Evolutionary conservation across 306 rosid species (phyloP).

Genomic region (Medicago arabica): DNA sequence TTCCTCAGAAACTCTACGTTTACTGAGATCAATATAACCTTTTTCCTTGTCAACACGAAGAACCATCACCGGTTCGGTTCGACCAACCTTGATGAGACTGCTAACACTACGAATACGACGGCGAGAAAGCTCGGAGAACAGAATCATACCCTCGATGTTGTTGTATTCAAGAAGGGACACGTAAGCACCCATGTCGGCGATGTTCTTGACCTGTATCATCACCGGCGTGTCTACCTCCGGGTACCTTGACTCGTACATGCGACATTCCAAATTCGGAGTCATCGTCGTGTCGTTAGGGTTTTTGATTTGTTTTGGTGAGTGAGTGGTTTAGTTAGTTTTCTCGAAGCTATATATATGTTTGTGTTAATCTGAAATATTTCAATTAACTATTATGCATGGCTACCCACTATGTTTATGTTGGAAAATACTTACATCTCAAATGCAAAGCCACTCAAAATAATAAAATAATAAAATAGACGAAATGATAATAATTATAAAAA

Average conservation of each 20-base stretch:
- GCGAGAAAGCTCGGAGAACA: constrained; percentile 96
- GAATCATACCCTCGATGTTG: constrained; percentile 96
- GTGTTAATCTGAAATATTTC: no score
- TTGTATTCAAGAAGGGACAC: constrained; percentile 94
- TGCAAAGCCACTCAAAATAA: no score
- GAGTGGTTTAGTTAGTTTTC: no score
- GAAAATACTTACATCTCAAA: no score
- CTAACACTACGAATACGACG: constrained; percentile 97
- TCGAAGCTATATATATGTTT: no score
- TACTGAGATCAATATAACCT: constrained; percentile 96
- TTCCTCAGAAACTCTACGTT: constrained; percentile 93
- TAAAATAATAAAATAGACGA: no score
- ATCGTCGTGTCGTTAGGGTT: background rate
- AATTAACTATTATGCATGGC: no score
- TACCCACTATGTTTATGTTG: no score
- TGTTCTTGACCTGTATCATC: constrained; percentile 98
- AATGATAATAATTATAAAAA: no score
- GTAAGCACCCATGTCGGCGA: constrained; percentile 98
- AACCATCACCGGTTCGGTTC: constrained; percentile 96
- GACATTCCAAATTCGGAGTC: constrained; percentile 80
- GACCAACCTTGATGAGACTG: constrained; percentile 86
- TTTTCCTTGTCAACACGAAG: constrained; percentile 93
- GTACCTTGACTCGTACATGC: constrained; percentile 90
- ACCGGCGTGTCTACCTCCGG: constrained; percentile 99
- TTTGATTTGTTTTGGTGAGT: no score